A percentile compares a stretch with the other conserved stretches of the same genome.
These are phyloP conservation scores for Leishmania arabica DNA, from an alignment of 208 protist genomes.

Conservation along the genomic window DNA sequence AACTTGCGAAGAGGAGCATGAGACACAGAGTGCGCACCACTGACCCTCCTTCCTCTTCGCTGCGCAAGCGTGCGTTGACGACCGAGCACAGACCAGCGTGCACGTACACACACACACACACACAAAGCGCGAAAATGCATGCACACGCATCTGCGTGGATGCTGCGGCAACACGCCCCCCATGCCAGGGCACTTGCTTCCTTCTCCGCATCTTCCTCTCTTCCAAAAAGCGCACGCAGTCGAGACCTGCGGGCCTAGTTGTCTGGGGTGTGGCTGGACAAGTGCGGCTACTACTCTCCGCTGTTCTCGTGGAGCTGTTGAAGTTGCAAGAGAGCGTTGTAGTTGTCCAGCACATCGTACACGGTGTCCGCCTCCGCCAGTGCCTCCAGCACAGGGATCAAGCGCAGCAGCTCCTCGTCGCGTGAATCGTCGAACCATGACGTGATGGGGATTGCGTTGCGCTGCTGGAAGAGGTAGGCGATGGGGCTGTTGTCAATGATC, in stretches of 20 bases:
- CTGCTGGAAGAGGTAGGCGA: constrained; percentile 90
- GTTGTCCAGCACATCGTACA: constrained; percentile 85
- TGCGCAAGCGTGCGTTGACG: not conserved
- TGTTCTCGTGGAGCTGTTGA: constrained; percentile 43
- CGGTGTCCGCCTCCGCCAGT: constrained; percentile 62
- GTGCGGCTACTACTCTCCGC: not conserved
- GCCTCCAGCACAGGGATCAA: constrained; percentile 80
- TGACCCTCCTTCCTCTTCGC: not conserved
- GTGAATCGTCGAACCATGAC: constrained; percentile 88
- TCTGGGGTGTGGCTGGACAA: not conserved
- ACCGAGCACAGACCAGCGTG: not conserved
- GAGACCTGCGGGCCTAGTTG: not conserved
- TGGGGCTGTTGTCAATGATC: constrained; percentile 93
- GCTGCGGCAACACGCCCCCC: not conserved
- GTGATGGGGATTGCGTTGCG: constrained; percentile 90
- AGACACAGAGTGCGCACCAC: not conserved
- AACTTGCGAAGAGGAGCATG: not conserved
- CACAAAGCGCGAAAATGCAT: not conserved
- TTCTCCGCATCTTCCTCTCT: not conserved
- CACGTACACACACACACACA: constrained; percentile 6
- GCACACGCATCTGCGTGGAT: not conserved
- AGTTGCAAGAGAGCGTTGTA: constrained; percentile 82
- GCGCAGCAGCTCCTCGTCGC: constrained; percentile 65
- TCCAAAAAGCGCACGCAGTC: not conserved
- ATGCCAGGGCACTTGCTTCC: not conserved